Evolutionary conservation across 179 eudicot genomes (phyloP).

Genomic region (Patellifolia procumbens): DNA sequence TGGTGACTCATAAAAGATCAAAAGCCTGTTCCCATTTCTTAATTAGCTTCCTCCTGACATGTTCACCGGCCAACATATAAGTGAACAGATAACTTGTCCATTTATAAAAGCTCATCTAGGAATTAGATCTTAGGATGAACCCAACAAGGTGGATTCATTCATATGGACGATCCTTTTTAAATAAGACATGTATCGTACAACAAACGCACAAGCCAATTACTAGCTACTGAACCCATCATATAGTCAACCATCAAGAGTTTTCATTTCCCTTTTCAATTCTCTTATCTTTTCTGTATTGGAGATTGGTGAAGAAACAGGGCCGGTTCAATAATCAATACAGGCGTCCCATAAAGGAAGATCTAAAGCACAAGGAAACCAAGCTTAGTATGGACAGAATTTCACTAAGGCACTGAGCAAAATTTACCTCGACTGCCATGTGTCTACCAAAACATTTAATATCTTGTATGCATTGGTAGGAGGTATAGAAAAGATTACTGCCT

Average conservation of each 20-base stretch:
- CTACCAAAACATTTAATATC: constrained; percentile 54
- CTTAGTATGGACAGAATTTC: background rate
- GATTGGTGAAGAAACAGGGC: background rate
- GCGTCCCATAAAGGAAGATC: background rate
- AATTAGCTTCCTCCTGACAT: background rate
- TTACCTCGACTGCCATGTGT: constrained; percentile 79
- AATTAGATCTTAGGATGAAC: background rate
- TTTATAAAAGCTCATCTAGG: background rate
- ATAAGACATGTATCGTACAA: background rate
- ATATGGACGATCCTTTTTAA: background rate
- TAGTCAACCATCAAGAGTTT: no score
- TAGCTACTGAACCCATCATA: background rate
- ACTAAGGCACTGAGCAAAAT: constrained; percentile 13
- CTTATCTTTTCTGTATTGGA: background rate
- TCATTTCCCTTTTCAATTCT: no score
- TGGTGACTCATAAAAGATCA: background rate
- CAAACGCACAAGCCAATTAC: background rate
- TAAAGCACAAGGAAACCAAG: background rate
- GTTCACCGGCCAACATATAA: background rate
- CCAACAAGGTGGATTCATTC: background rate
- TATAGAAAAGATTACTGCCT: constrained; percentile 59
- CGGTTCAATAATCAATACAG: background rate
- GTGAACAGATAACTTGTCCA: background rate
- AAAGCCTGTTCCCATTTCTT: background rate
- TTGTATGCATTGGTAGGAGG: constrained; percentile 53